Base-by-base conservation (phyloP, 1,284 basidiomycete species). In the Inonotus obliquus region DNA sequence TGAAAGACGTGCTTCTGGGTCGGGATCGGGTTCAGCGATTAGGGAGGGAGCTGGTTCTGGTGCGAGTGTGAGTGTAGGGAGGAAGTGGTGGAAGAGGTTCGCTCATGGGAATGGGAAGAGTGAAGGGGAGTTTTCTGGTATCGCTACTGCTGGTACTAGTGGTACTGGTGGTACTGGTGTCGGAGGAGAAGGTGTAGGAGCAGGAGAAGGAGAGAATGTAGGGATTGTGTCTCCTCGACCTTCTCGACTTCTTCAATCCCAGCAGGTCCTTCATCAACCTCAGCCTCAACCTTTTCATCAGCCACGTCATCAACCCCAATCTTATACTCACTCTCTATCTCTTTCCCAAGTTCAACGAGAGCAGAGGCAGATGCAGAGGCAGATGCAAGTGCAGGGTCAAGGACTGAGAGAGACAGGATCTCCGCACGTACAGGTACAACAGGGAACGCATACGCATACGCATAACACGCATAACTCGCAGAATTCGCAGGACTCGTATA, bases 1-100 rank as follows among this genome's bases (percentile, higher is more conserved):
- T 21, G 39, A 64, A 32, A 49, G 44, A 35, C 35, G 39, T 59
- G 29, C 27, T 60, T 47, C 25, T 60, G 56, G 48, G 37, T 1
- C 54, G 13, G 19, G 41, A 17, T 54, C 59, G 35, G 48, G 51
- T 39, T 52, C 13, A n/a, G n/a, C n/a, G n/a, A n/a, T n/a, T n/a
- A n/a, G n/a, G n/a, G n/a, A n/a, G n/a, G n/a, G n/a, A n/a, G n/a
- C n/a, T n/a, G n/a, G n/a, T n/a, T 27, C 25, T 11, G 48, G 54
- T 23, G 51, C 32, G 21, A 32, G 54, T 54, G n/a, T 17, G 13
- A 35, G 52, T 35, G 37, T 23, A 13, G 59, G 35, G 21, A 25
- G 25, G 58, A 45, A 45, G 29, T 65, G 64, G 64, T 65, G 64
- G 64, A 23, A 53, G 49, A 62, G 53, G 35, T 48, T 57, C 35